Evolutionary conservation across 192 early-diverging fungal species (phyloP).

Genomic region (Coemansia sp.): DNA sequence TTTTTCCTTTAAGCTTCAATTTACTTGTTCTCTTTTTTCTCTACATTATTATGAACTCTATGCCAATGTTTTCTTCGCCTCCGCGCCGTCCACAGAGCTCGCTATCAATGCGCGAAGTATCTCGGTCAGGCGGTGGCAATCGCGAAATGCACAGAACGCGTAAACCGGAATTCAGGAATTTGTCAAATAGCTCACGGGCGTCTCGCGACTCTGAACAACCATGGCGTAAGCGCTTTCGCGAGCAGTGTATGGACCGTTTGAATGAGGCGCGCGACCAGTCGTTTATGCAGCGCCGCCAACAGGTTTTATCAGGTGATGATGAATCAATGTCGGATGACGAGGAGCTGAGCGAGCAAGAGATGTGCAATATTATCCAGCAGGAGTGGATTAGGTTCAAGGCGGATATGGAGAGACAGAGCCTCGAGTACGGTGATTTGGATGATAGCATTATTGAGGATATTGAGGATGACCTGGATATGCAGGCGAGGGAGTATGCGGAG

Average conservation of each 20-base stretch:
- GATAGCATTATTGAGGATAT: slow-evolving; percentile 39
- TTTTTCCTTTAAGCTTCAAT: background rate
- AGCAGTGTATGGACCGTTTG: slow-evolving; percentile 43
- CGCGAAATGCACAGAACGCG: slow-evolving; percentile 14
- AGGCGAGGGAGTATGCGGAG: slow-evolving; percentile 32
- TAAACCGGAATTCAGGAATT: slow-evolving; percentile 33
- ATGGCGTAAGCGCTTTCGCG: slow-evolving; percentile 48
- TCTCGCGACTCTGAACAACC: slow-evolving; percentile 36
- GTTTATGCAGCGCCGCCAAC: slow-evolving; percentile 39
- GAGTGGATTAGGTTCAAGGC: slow-evolving; percentile 47
- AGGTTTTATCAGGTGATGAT: slow-evolving; percentile 8
- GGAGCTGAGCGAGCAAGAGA: slow-evolving; percentile 37
- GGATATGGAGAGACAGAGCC: slow-evolving; percentile 47
- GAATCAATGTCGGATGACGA: background rate
- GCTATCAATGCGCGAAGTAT: slow-evolving; percentile 23
- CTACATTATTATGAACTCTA: slow-evolving; percentile 12
- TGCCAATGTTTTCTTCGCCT: slow-evolving; percentile 39
- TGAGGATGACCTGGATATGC: slow-evolving; percentile 28
- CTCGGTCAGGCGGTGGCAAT: slow-evolving; percentile 36
- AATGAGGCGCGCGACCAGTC: slow-evolving; percentile 43
- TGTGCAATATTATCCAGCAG: slow-evolving; percentile 44
- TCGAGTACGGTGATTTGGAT: slow-evolving; percentile 42
- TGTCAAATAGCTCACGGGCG: slow-evolving; percentile 39
- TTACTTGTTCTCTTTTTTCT: background rate
- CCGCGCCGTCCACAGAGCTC: slow-evolving; percentile 25